Evolutionary conservation across 352 stramenopile genomes (phyloP).

Genomic region (Blastocystis hominis): DNA sequence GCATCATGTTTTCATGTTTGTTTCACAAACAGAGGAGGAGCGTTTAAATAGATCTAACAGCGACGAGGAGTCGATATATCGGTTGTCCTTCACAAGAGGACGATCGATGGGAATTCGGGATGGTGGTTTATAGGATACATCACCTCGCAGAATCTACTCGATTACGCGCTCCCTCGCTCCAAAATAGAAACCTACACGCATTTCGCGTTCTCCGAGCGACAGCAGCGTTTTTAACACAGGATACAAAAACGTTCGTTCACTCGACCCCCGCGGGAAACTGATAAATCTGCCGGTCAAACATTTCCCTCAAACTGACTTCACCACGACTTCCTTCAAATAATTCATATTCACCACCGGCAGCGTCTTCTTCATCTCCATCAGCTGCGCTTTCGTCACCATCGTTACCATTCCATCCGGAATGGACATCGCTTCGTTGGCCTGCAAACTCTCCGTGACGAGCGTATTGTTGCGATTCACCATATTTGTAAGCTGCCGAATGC

Average conservation of each 20-base stretch:
- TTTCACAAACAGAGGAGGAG: no score
- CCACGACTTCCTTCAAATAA: constrained; percentile 5
- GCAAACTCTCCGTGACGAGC: not conserved
- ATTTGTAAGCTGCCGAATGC: constrained; percentile 16
- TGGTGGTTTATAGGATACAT: constrained; percentile 6
- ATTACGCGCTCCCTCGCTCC: not conserved
- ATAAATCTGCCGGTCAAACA: constrained; percentile 2
- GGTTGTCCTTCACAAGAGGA: constrained; percentile 5
- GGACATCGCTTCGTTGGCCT: not conserved
- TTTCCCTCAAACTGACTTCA: not conserved
- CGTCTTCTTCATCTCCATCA: not conserved
- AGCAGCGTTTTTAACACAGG: constrained; percentile 33
- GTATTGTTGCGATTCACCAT: constrained; percentile 15
- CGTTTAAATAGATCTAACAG: constrained; percentile 19
- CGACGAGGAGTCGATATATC: constrained; percentile 1
- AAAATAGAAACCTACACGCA: not conserved
- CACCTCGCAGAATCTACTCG: not conserved
- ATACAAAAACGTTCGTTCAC: not conserved
- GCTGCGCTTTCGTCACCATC: not conserved
- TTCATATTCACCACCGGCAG: constrained; percentile 21
- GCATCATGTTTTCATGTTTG: no score
- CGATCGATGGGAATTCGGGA: constrained; percentile 43
- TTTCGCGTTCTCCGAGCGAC: constrained; percentile 6
- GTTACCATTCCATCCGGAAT: not conserved
- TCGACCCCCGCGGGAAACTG: constrained; percentile 29